Base-by-base conservation (phyloP, 805 yeast species). In the Saturnispora halmiae region DNA sequence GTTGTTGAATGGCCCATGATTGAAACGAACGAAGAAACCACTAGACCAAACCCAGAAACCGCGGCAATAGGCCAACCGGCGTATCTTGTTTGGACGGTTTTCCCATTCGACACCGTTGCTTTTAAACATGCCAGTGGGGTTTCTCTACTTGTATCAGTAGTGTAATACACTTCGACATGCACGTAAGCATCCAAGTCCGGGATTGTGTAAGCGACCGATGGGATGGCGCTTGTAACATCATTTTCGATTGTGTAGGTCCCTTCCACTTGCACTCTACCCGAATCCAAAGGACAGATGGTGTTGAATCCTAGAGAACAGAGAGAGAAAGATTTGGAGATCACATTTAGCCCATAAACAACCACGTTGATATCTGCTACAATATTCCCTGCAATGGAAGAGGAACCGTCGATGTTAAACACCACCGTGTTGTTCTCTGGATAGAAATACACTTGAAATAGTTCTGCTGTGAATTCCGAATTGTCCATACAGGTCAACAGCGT, bases 1-100 rank as follows among this genome's bases (percentile, higher is more conserved):
- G 96, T 90, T 46, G 79, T 77, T 15, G 92, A 79, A 58, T 88
- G 92, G 9, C 97, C 96, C 49, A 82, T 70, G 31, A 87, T 77
- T 0, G 95, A 84, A 27, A 86, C 77, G 42, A 86, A 72, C 19
- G 95, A 95, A 1, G 96, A 83, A 4, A 94, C 81, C 34, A 87
- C 59, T 36, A 92, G 73, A 45, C 97, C 97, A 34, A 85, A 59
- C 36, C 95, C 94, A 3, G 96, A 76, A 32, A 92, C 73, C 18
- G 86, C 88, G 4, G 96, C 97, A 50, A 92, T 82, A 8, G 95
- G 95, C 98, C 98, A 90, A 4, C 94, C 74, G 3, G 92, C 95
- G 50, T 81, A 87, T 52, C 77, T 77, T 20, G 95, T 85, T 61
- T 87, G 94, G 21, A 92, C 98, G 1, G 97, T 88, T 55, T 83